Evolutionary conservation across 2,329 filamentous ascomycete species (phyloP).

Genomic region (Clarireedia paspali): DNA sequence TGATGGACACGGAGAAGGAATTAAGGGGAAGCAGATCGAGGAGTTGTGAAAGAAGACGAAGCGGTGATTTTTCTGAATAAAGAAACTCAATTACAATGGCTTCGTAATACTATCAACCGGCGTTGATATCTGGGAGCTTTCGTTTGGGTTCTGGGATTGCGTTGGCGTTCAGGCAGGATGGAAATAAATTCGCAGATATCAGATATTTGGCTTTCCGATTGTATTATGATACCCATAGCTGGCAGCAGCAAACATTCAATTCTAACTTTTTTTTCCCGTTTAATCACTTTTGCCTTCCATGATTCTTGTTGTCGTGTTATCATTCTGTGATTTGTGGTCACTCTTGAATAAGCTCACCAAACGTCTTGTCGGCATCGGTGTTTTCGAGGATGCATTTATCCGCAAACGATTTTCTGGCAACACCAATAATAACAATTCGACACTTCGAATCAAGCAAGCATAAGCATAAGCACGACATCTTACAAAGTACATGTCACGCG

Average conservation of each 20-base stretch:
- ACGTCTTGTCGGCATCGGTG: no score
- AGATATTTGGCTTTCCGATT: background rate
- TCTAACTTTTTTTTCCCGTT: background rate
- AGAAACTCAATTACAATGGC: conserved; percentile 1
- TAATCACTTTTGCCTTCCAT: background rate
- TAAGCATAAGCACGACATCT: no score
- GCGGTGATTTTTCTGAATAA: conserved; percentile 9
- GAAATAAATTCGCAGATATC: background rate
- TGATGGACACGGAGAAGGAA: conserved; percentile 47
- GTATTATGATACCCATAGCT: conserved; percentile 9
- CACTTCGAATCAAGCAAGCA: no score
- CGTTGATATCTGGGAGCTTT: background rate
- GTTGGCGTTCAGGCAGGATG: background rate
- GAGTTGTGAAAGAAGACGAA: conserved; percentile 20
- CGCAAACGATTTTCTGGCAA: no score
- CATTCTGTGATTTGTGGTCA: no score
- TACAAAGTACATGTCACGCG: no score
- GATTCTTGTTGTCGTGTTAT: no score
- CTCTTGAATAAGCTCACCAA: no score
- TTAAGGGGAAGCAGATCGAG: conserved; percentile 24
- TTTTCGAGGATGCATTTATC: no score
- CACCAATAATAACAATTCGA: no score
- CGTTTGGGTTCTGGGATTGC: background rate
- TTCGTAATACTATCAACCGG: background rate
- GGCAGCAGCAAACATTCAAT: background rate